Evolutionary conservation across 306 rosid species (phyloP).

Genomic region (Prinsepia uniflora): DNA sequence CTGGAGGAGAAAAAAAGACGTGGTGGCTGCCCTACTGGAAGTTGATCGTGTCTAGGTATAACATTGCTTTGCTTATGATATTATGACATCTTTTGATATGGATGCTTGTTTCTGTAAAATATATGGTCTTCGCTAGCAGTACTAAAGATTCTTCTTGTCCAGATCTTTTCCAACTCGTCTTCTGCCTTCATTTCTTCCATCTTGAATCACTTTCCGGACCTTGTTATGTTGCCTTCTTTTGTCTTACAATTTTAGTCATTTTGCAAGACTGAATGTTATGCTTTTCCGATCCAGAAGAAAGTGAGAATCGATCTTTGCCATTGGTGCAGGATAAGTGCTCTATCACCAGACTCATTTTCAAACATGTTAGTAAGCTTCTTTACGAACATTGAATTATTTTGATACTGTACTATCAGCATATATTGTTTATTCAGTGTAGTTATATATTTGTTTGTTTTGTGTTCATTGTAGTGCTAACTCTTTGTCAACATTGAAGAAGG

Average conservation of each 20-base stretch:
- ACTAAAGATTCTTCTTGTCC: neutral
- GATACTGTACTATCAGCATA: neutral
- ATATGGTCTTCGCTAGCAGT: neutral
- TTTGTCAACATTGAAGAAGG: neutral
- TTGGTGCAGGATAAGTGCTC: neutral
- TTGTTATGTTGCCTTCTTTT: neutral
- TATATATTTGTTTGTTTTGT: neutral
- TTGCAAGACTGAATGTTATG: neutral
- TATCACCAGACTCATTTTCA: neutral
- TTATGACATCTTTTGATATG: neutral
- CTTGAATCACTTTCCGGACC: neutral
- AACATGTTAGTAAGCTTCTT: too few species aligned
- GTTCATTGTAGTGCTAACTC: neutral
- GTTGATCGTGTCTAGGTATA: neutral
- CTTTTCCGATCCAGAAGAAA: neutral
- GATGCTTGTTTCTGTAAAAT: neutral
- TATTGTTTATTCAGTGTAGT: neutral
- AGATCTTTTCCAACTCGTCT: neutral
- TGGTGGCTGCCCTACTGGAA: conserved; percentile 1
- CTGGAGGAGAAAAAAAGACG: neutral
- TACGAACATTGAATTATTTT: neutral
- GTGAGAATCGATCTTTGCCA: neutral
- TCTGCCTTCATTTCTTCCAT: neutral
- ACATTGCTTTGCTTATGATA: neutral
- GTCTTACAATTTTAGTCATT: neutral